Evolutionary conservation across 768 basidiomycete species (phyloP).

Genomic region (Mycena crocata): DNA sequence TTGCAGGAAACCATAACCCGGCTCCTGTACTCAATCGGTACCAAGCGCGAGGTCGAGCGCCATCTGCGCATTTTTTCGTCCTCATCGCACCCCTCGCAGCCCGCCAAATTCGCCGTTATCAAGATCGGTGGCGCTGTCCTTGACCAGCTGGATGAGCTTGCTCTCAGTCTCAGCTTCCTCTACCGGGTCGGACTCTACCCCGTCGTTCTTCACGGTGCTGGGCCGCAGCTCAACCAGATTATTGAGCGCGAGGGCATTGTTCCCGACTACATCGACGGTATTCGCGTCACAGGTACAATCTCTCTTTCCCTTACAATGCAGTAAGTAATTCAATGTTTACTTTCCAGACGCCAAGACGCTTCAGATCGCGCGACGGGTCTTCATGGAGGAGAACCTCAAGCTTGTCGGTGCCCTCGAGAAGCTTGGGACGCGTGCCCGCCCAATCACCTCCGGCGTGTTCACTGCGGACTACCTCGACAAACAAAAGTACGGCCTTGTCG

Average conservation of each 20-base stretch:
- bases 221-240: slow-evolving; percentile 94
- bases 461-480: slow-evolving; percentile 96
- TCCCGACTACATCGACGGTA: slow-evolving; percentile 97
- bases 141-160: slow-evolving; percentile 91
- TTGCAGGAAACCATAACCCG: slow-evolving; percentile 96
- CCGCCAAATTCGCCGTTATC: slow-evolving; percentile 97
- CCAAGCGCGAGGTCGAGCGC: slow-evolving; percentile 97
- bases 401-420: slow-evolving; percentile 93
- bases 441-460: slow-evolving; percentile 98
- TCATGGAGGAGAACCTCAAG: slow-evolving; percentile 96
- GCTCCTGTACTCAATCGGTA: slow-evolving; percentile 95
- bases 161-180: slow-evolving; percentile 94
- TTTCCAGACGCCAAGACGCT: slow-evolving; percentile 96
- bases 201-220: slow-evolving; percentile 95
- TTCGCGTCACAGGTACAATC: slow-evolving; percentile 89
- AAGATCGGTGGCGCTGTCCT: slow-evolving; percentile 98
- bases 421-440: slow-evolving; percentile 95
- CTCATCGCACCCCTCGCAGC: slow-evolving; percentile 88
- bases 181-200: slow-evolving; percentile 99
- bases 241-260: slow-evolving; percentile 93
- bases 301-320: slow-evolving; percentile 1
- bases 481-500: slow-evolving; percentile 94
- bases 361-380: slow-evolving; percentile 93
- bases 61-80: slow-evolving; percentile 98
- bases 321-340: slow-evolving; percentile 12